Evolutionary conservation across 164 flowering plant species (phyloP).

Genomic region (Chimonanthus salicifolius): DNA sequence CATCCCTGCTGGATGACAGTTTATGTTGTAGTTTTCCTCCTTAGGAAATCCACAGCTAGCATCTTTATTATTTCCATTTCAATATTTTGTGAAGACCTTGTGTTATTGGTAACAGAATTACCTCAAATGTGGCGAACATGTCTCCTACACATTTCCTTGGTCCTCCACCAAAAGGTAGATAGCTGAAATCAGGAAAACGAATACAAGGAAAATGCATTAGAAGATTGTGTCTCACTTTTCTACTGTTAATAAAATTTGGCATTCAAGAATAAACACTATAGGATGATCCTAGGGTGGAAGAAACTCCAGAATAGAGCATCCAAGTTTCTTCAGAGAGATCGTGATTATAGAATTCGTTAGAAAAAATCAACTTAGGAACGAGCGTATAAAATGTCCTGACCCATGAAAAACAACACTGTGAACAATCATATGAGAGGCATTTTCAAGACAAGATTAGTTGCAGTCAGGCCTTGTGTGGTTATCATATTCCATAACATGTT

Average conservation of each 20-base stretch:
- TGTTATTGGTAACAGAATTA: conserved; percentile 18
- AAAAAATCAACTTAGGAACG: neutral
- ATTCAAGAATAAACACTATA: neutral
- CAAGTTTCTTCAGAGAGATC: neutral
- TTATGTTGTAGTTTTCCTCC: too few species aligned
- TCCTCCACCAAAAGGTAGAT: conserved; percentile 97
- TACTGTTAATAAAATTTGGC: neutral
- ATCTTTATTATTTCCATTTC: too few species aligned
- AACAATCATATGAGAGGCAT: neutral
- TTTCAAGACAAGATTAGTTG: neutral
- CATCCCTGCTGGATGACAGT: too few species aligned
- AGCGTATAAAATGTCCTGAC: neutral
- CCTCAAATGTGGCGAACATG: conserved; percentile 96
- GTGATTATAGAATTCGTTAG: neutral
- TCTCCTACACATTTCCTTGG: conserved; percentile 95
- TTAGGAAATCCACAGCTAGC: too few species aligned
- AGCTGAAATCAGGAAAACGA: conserved; percentile 38
- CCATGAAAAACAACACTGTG: neutral
- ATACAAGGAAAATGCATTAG: neutral
- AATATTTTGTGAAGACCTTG: neutral
- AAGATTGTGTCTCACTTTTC: neutral
- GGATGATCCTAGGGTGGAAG: neutral
- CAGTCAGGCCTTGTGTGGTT: neutral
- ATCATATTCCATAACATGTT: neutral
- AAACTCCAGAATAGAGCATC: neutral